phyloP scores from a whole-genome alignment of 768 basidiomycete species.

The Botryobasidium botryosum region DNA sequence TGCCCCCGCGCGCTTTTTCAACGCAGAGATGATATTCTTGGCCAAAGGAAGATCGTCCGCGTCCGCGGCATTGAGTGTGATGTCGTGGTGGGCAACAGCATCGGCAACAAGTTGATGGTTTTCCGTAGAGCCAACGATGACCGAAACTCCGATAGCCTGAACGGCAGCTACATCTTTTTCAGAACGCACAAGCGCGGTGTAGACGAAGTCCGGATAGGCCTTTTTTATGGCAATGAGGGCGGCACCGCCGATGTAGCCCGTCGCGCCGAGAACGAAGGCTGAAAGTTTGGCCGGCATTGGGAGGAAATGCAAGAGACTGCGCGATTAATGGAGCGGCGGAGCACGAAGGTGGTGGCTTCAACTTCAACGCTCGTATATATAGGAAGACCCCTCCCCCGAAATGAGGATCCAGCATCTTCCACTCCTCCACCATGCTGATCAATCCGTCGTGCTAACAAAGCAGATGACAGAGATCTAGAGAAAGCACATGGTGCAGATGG shows the following conservation, averaged over 20 bases:
- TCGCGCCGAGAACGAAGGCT: constrained; percentile 10
- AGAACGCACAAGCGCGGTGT: constrained; percentile 11
- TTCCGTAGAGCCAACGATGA: constrained; percentile 6
- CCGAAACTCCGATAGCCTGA: constrained; percentile 8
- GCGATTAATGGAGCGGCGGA: too few species aligned
- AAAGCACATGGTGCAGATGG: too few species aligned
- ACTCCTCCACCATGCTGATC: too few species aligned
- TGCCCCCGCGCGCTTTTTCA: constrained; percentile 1
- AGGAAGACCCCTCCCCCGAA: too few species aligned
- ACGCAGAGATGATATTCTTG: constrained; percentile 13
- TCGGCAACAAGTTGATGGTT: constrained; percentile 8
- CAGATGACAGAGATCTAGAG: too few species aligned
- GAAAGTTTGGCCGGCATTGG: too few species aligned
- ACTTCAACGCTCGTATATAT: too few species aligned
- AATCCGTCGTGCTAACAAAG: too few species aligned
- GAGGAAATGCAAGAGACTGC: too few species aligned
- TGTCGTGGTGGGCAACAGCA: constrained; percentile 11
- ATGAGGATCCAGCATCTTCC: too few species aligned
- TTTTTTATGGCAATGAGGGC: constrained; percentile 23
- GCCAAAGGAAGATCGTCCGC: constrained; percentile 16
- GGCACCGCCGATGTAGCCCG: constrained; percentile 15
- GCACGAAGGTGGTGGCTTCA: too few species aligned
- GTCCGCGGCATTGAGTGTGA: constrained; percentile 17
- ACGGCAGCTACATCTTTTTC: constrained; percentile 9
- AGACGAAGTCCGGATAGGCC: constrained; percentile 14